A percentile compares a stretch with the other conserved stretches of the same genome.
Conservation (phyloP, 2,329 filamentous ascomycete genomes). For the Colletotrichum higginsianum region DNA sequence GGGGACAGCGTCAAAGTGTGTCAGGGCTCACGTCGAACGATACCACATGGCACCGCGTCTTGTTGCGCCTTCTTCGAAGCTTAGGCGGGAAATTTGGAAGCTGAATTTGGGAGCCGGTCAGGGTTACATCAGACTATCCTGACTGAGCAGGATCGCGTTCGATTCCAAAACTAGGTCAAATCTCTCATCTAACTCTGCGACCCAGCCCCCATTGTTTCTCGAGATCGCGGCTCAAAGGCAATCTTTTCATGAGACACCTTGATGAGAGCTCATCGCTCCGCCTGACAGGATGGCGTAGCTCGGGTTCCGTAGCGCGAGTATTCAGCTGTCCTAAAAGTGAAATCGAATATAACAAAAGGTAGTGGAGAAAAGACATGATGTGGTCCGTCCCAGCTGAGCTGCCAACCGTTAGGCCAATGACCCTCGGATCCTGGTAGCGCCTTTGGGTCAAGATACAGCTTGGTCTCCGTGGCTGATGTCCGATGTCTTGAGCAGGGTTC, state of each 20-base stretch:
- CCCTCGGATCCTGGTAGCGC: background rate
- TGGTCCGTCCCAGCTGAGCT: background rate
- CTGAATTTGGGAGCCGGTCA: background rate
- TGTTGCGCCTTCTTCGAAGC: slow-evolving; percentile 6
- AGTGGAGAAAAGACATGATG: background rate
- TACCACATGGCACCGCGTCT: slow-evolving; percentile 15
- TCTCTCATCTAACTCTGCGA: background rate
- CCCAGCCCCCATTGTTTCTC: slow-evolving; percentile 6
- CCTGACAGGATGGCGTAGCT: background rate
- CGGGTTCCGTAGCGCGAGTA: background rate
- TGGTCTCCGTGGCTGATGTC: slow-evolving; percentile 15
- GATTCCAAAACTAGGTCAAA: slow-evolving; percentile 2
- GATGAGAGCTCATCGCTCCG: background rate
- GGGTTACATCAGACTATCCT: background rate
- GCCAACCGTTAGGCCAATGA: slow-evolving; percentile 9
- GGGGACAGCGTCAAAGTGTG: slow-evolving; percentile 1
- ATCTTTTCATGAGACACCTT: background rate
- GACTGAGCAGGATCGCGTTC: background rate
- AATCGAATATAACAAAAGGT: too few relatives aligned
- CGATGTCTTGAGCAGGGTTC: slow-evolving; percentile 3
- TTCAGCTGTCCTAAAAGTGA: background rate
- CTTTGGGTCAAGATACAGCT: slow-evolving; percentile 14
- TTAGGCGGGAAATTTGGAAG: background rate
- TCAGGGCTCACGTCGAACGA: background rate
- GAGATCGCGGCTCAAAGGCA: background rate